Conservation (phyloP, 2,329 filamentous ascomycete species). For the Venturia carpophila region DNA sequence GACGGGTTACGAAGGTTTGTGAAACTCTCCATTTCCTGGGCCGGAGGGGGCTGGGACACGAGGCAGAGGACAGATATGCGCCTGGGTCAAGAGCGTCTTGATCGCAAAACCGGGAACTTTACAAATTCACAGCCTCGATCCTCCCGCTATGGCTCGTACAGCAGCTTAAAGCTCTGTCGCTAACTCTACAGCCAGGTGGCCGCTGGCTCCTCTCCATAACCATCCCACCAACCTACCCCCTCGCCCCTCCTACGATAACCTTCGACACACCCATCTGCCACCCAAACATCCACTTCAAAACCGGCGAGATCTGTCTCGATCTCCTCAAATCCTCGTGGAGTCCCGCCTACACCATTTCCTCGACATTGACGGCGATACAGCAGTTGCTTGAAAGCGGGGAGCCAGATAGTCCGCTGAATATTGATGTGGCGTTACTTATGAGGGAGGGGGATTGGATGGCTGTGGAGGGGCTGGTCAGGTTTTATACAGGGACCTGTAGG, state of each 20-base stretch:
- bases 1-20: conserved; percentile 52
- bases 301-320: conserved; percentile 89
- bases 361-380: conserved; percentile 64
- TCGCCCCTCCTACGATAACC: conserved; percentile 64
- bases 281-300: conserved; percentile 63
- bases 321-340: conserved; percentile 72
- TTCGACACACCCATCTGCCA: conserved; percentile 84
- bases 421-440: conserved; percentile 67
- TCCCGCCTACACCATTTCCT: conserved; percentile 72
- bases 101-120: neutral
- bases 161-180: neutral
- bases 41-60: no score
- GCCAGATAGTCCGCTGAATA: conserved; percentile 67
- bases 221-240: conserved; percentile 72
- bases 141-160: neutral
- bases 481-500: conserved; percentile 50
- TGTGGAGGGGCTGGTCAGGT: conserved; percentile 62
- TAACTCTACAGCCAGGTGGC: conserved; percentile 45
- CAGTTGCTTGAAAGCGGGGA: conserved; percentile 62
- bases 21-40: neutral
- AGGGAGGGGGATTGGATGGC: conserved; percentile 60
- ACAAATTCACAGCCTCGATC: neutral
- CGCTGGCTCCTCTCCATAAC: conserved; percentile 74
- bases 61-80: neutral
- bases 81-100: neutral